phyloP scores from a whole-genome alignment of 208 protist species.

The Trypanosoma congolense region DNA sequence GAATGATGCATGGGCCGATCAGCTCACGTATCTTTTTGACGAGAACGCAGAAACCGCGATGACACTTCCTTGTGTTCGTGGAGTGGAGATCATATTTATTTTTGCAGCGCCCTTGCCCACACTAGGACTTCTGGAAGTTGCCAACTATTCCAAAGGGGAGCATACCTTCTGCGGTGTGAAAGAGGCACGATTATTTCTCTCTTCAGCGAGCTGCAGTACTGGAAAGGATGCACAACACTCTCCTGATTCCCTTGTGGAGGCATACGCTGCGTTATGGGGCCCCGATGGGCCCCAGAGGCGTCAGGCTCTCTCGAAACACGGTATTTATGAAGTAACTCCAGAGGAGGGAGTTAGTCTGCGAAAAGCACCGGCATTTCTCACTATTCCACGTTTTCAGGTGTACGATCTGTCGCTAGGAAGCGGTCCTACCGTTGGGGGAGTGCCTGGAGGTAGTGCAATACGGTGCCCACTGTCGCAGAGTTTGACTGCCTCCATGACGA shows the following conservation, averaged over 20 bases:
- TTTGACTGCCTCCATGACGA: constrained; percentile 54
- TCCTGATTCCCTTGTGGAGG: constrained; percentile 9
- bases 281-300: constrained; percentile 11
- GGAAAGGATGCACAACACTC: neutral
- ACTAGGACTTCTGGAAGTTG: constrained; percentile 61
- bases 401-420: constrained; percentile 46
- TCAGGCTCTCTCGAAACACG: constrained; percentile 10
- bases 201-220: constrained; percentile 8
- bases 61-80: constrained; percentile 41
- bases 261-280: constrained; percentile 42
- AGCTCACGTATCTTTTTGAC: constrained; percentile 34
- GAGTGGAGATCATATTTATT: constrained; percentile 51
- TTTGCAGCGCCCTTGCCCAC: constrained; percentile 37
- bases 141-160: constrained; percentile 60
- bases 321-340: constrained; percentile 54
- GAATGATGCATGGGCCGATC: constrained; percentile 2
- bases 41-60: constrained; percentile 34
- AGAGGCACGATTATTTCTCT: constrained; percentile 55
- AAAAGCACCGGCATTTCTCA: constrained; percentile 53
- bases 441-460: neutral
- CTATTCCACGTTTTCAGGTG: constrained; percentile 51
- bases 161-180: constrained; percentile 66
- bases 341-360: constrained; percentile 49
- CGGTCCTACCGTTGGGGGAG: too few relatives aligned
- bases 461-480: constrained; percentile 29